These are phyloP conservation scores for Fistulinella cinereoalba DNA, from an alignment of 1,284 basidiomycete genomes.

Conservation along the genomic window DNA sequence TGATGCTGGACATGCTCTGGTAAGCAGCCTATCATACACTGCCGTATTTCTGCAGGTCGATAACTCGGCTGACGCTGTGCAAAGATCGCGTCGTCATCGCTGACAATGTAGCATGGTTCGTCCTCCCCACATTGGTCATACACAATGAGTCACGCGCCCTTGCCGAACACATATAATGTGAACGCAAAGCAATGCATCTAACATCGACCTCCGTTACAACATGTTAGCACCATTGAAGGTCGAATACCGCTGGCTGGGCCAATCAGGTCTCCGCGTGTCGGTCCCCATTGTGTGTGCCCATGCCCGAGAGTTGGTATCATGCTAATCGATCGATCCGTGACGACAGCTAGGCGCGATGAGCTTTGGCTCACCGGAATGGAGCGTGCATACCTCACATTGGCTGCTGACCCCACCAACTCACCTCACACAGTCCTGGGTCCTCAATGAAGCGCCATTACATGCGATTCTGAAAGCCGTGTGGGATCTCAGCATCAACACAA, in stretches of 20 bases:
- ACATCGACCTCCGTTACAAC: too few species aligned
- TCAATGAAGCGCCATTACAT: slow-evolving; percentile 43
- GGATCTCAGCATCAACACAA: slow-evolving; percentile 44
- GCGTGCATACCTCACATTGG: slow-evolving; percentile 17
- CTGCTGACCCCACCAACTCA: background rate
- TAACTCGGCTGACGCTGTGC: too few species aligned
- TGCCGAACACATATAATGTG: too few species aligned
- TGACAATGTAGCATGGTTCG: too few species aligned
- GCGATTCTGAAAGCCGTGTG: slow-evolving; percentile 47
- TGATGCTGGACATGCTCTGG: too few species aligned
- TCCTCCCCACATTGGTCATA: too few species aligned
- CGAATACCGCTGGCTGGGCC: slow-evolving; percentile 46
- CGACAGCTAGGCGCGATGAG: slow-evolving; percentile 46
- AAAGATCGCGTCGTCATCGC: too few species aligned
- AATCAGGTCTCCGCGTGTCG: slow-evolving; percentile 49
- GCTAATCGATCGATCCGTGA: background rate
- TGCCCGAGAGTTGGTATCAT: background rate
- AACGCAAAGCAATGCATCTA: too few species aligned
- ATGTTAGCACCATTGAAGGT: slow-evolving; percentile 16
- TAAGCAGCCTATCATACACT: too few species aligned
- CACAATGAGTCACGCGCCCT: too few species aligned
- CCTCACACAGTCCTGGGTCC: slow-evolving; percentile 37
- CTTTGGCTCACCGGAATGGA: slow-evolving; percentile 43
- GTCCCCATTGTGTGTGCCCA: slow-evolving; percentile 39
- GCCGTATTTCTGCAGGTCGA: too few species aligned